Percentiles rank a stretch among this genome's conserved stretches.
phyloP scores from a whole-genome alignment of 2,329 filamentous ascomycete genomes.

The Aspergillus sp. region DNA sequence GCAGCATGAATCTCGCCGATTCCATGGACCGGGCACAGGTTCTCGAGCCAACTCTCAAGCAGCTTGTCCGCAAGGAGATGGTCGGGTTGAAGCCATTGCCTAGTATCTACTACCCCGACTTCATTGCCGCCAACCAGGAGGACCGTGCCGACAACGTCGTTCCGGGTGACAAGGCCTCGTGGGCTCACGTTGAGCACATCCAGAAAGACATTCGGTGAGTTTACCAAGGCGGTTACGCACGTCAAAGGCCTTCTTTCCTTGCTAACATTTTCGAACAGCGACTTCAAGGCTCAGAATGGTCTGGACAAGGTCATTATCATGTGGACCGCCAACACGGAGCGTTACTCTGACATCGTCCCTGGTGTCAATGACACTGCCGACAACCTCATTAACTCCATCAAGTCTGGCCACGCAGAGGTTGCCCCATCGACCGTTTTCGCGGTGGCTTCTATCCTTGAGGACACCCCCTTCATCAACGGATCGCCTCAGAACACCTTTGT shows the following conservation, averaged over 20 bases:
- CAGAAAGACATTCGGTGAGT: conserved; percentile 80
- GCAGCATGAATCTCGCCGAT: conserved; percentile 77
- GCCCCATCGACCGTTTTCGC: conserved; percentile 94
- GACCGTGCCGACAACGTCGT: conserved; percentile 90
- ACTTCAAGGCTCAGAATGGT: conserved; percentile 80
- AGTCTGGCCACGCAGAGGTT: conserved; percentile 82
- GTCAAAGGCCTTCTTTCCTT: neutral
- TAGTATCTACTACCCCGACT: conserved; percentile 97
- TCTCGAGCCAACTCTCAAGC: conserved; percentile 91
- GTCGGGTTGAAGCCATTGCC: conserved; percentile 79
- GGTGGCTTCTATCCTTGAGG: conserved; percentile 87
- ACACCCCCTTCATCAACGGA: conserved; percentile 94
- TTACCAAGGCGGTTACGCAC: conserved; percentile 1
- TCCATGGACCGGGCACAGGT: conserved; percentile 96
- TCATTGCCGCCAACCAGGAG: conserved; percentile 98
- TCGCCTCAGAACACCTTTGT: conserved; percentile 99
- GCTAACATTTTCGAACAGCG: conserved; percentile 40
- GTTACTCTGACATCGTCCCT: conserved; percentile 79
- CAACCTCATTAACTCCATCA: conserved; percentile 84
- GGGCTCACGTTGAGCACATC: conserved; percentile 86
- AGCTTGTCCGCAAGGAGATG: conserved; percentile 90
- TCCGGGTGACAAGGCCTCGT: conserved; percentile 75
- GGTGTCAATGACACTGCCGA: conserved; percentile 96
- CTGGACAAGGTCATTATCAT: conserved; percentile 96
- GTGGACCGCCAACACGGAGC: conserved; percentile 99